A percentile compares a stretch with the other conserved stretches of the same genome.
These are phyloP conservation scores for Rhododendron molle DNA, from an alignment of 148 eudicot genomes.

Conservation along the genomic window DNA sequence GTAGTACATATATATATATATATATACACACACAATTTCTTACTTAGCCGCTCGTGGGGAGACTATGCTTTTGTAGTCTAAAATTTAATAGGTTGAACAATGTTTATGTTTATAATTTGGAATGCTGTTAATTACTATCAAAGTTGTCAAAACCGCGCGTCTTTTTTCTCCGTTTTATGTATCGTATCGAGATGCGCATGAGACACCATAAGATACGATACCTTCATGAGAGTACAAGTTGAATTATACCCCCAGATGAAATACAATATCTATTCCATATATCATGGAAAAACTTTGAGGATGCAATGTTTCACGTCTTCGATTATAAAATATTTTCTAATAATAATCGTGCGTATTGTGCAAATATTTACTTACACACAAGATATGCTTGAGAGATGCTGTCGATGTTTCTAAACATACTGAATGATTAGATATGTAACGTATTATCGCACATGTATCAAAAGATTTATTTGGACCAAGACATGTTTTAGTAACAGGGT, in stretches of 20 bases:
- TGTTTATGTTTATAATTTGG: background rate
- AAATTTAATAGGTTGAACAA: background rate
- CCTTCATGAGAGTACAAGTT: no score
- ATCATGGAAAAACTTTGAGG: background rate
- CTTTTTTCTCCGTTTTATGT: background rate
- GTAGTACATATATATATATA: background rate
- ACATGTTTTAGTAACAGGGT: no score
- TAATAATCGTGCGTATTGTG: background rate
- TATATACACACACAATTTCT: background rate
- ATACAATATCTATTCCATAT: background rate
- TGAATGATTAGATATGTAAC: background rate
- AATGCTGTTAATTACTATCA: background rate
- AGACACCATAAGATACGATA: background rate
- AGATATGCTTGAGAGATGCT: background rate
- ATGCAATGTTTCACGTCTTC: background rate
- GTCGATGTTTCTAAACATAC: background rate
- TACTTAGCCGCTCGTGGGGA: background rate
- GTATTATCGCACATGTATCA: background rate
- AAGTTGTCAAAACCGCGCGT: background rate
- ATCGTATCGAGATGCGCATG: background rate
- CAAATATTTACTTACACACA: background rate
- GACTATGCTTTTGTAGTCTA: background rate
- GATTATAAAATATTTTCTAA: no score
- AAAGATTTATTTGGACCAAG: background rate
- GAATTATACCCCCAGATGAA: no score